Evolutionary conservation across 2,329 filamentous ascomycete genomes (phyloP), one percentile per base, ranked within the genome.

Genomic region (Arthrinium phaeospermum): DNA sequence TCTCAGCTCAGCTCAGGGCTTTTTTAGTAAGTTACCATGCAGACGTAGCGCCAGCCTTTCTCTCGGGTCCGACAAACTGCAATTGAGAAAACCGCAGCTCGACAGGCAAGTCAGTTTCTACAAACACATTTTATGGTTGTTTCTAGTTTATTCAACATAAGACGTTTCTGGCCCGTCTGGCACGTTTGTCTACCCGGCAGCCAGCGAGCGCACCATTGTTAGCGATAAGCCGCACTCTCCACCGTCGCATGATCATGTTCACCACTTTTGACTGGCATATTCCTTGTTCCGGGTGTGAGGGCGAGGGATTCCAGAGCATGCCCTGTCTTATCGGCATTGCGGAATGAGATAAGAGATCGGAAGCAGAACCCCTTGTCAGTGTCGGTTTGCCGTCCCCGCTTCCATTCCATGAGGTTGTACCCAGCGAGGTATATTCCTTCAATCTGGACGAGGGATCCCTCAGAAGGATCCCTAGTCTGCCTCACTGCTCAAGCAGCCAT

Each of bases 1-100:
- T 46, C 53, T 45, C 37, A 64, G 41, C 13, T 67, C 69, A 71
- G 44, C 67, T 68, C 41, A 46, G 46, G 16, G 41, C 37, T 12
- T 49, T 45, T 45, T 49, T 49, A 49, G 46, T 49, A 49, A 49
- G 46, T 22, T 6, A 47, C 16, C 45, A 22, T 47, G 45, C 45
- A 47, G 45, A 47, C 45, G 46, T 49, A 49, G 46, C 46, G 46
- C 46, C 7, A n/a, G 8, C 7, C 46, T n/a, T 41, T 41, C 49
- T 37, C 53, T 37, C 16, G 53, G 34, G 22, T 30, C 27, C 27
- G 16, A 61, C 14, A 30, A 61, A 61, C 16, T 19, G 34, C 16
- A 3, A 10, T 61, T 10, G 30, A 19, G 14, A 12, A 37, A 30
- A 37, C 30, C 30, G 2, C 53, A 3, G 12, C 16, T 4, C 30